A percentile compares a stretch with the other conserved stretches of the same genome.
These are phyloP conservation scores for Scleromitrula shiraiana DNA, from an alignment of 2,329 filamentous ascomycete genomes.

Conservation along the genomic window DNA sequence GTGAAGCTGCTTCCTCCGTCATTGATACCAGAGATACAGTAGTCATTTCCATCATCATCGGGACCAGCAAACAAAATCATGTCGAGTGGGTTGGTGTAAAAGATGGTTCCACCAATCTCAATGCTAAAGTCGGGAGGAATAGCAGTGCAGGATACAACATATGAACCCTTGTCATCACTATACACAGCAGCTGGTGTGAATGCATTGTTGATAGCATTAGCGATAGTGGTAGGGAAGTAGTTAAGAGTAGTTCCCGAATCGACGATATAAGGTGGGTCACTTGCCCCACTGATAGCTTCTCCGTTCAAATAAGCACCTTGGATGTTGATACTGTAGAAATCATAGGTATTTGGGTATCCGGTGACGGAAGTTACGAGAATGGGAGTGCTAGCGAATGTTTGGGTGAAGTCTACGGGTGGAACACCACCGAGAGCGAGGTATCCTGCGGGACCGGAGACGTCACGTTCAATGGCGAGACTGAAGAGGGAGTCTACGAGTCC, in stretches of 20 bases:
- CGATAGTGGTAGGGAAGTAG: slow-evolving; percentile 33
- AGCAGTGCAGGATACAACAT: slow-evolving; percentile 36
- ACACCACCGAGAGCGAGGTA: slow-evolving; percentile 42
- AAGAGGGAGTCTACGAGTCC: slow-evolving; percentile 38
- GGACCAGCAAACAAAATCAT: slow-evolving; percentile 23
- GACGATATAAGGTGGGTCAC: slow-evolving; percentile 23
- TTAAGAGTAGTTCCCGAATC: slow-evolving; percentile 38
- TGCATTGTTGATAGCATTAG: slow-evolving; percentile 31
- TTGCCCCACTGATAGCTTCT: slow-evolving; percentile 1
- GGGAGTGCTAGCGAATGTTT: slow-evolving; percentile 16
- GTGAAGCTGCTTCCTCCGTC: slow-evolving; percentile 25
- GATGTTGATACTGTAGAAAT: slow-evolving; percentile 22
- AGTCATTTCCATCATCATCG: slow-evolving; percentile 12
- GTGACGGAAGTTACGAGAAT: slow-evolving; percentile 19
- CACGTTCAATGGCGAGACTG: slow-evolving; percentile 38
- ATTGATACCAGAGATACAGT: slow-evolving; percentile 31
- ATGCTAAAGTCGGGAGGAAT: slow-evolving; percentile 35
- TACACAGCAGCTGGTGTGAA: slow-evolving; percentile 37
- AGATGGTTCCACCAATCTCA: slow-evolving; percentile 31
- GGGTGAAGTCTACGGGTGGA: slow-evolving; percentile 33
- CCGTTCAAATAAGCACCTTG: slow-evolving; percentile 9
- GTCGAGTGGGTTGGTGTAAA: slow-evolving; percentile 27
- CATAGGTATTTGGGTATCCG: slow-evolving; percentile 9
- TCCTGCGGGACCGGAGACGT: slow-evolving; percentile 30
- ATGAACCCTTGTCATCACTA: slow-evolving; percentile 26